Base-by-base conservation (phyloP, 805 yeast species). In the Saccharomycopsis amapae region DNA sequence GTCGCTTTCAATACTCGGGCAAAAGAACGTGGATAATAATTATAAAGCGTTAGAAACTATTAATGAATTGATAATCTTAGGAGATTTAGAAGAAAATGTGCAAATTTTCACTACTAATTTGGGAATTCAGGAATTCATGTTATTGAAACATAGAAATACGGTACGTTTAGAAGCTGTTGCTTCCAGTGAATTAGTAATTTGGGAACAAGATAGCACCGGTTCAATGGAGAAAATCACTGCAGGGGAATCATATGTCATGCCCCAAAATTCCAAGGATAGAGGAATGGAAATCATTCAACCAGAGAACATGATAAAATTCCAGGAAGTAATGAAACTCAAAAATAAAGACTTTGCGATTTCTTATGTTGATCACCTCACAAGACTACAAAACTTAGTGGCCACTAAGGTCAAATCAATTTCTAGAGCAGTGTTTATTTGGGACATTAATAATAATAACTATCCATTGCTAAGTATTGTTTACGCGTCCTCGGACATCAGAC, bases 11-110 rank as follows among this genome's bases (percentile, higher is more conserved):
- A 22, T 20, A 12, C 43, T 31, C 15, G 38, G 28, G 26, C n/a
- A 18, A 15, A 24, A 42, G 15, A 26, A 20, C 7, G 34, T 30
- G 9, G 52, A 48, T 30, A 44, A 36, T 6, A 44, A 44, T 18
- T 46, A 42, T 20, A 38, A 40, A 12, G 23, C 42, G 28, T 34
- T 48, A 19, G n/a, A 40, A 30, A 35, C 4, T 5, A 32, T 19
- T 34, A 23, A 25, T 15, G 53, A 49, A 31, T 25, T 40, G 22
- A 20, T 49, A 5, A 2, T 49, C n/a, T 5, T 49, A n/a, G 50
- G 50, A 2, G 53, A 49, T 32, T 18, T 28, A 18, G 19, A 42
- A n/a, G 47, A 30, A 13, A 39, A 44, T 23, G 18, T 49, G 5
- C 24, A 38, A 30, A 23, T 49, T 13, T 35, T 49, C 22, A 17